These are phyloP conservation scores for Scedosporium dehoogii DNA, from an alignment of 2,329 filamentous ascomycete species.

Conservation along the genomic window DNA sequence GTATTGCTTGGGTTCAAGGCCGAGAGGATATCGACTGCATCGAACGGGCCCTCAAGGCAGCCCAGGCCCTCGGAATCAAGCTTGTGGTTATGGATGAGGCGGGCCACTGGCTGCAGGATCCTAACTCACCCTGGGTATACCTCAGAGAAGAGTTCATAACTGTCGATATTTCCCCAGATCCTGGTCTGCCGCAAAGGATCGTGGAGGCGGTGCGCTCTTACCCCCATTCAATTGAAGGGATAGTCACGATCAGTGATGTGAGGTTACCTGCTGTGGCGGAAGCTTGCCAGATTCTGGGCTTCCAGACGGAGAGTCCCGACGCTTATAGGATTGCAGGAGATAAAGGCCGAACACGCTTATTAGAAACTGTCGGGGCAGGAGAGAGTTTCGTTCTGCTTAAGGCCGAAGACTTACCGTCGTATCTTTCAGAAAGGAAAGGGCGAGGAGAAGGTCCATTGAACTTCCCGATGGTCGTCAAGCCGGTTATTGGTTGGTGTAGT, in stretches of 20 bases:
- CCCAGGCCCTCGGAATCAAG: constrained; percentile 22
- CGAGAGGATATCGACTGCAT: constrained; percentile 8
- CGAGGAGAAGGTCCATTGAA: not conserved
- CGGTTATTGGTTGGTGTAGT: constrained; percentile 20
- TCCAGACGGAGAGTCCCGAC: constrained; percentile 18
- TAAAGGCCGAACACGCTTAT: constrained; percentile 19
- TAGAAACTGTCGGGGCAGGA: constrained; percentile 11
- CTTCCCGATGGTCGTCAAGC: constrained; percentile 26
- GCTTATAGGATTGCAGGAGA: constrained; percentile 20
- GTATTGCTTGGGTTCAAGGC: constrained; percentile 10
- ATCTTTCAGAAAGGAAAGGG: constrained; percentile 2
- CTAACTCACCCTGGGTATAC: constrained; percentile 11
- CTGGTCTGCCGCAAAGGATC: constrained; percentile 18
- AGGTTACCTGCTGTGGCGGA: constrained; percentile 18
- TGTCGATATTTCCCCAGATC: constrained; percentile 17
- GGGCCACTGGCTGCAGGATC: constrained; percentile 27
- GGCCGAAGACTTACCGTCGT: constrained; percentile 11
- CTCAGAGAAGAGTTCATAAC: constrained; percentile 23
- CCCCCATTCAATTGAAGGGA: constrained; percentile 19
- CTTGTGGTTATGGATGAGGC: constrained; percentile 25
- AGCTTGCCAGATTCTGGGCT: constrained; percentile 19
- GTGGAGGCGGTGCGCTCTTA: constrained; percentile 17
- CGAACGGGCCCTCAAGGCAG: constrained; percentile 13
- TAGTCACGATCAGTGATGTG: constrained; percentile 25
- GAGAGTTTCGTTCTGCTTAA: constrained; percentile 11